Base-by-base conservation (phyloP, 2,329 filamentous ascomycete genomes). In the Claviceps africana region DNA sequence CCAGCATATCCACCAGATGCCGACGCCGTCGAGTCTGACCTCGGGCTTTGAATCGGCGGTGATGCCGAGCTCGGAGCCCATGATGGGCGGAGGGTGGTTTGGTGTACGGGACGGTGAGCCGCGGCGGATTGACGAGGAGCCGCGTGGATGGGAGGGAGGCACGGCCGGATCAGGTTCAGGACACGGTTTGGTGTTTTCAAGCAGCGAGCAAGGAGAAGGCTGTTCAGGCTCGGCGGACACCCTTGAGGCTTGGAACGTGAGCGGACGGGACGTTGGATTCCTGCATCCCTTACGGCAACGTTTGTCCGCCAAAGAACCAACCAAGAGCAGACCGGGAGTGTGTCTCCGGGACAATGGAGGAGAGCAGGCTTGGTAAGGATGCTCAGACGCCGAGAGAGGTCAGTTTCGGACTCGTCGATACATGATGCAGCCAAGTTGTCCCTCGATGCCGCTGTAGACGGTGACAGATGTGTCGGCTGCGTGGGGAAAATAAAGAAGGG, bases 1-100 rank as follows among this genome's bases (percentile, higher is more conserved):
- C 58, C 64, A 67, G 50, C 55, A 59, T 37, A 62, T 57, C 62
- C 62, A 70, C 58, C 62, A 70, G 45, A 69, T 61, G 33, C 63
- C 64, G 47, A 66, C 58, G n/a, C 51, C 50, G 50, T 65, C 60
- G 19, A 66, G 42, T n/a, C 47, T 51, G 3, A 56, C 28, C 25
- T 55, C 48, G 3, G 53, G 51, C 51, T 56, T 57, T 5, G 58
- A 55, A 43, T 55, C 56, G 19, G 58, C 51, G 25, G 56, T 59
- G 19, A 61, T 48, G 17, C 59, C 61, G 2, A 61, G 37, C 43
- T 62, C 61, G 40, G 59, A 61, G 4, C 58, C 61, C 61, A 63
- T 63, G 40, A 22, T 55, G 53, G 17, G 17, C 30, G 17, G 43
- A 31, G n/a, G 15, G 5, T 17, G 6, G 22, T 17, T 31, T 15